Conservation (phyloP, 257 asterid species). For the Plectranthus barbatus region DNA sequence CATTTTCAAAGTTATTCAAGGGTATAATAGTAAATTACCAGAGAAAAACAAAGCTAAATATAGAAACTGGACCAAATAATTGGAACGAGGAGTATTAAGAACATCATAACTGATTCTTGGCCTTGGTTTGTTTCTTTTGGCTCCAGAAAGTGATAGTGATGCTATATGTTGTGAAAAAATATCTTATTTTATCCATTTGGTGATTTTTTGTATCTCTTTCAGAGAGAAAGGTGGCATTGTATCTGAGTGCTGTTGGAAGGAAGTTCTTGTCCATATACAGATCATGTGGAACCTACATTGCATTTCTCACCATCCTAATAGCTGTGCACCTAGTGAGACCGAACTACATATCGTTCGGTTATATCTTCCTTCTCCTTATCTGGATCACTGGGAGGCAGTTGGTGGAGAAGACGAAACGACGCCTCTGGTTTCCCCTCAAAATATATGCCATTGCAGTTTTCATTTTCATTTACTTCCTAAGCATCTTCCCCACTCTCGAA, state of each 20-base stretch:
- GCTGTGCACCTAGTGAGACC: slow-evolving; percentile 85
- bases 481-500: slow-evolving; percentile 80
- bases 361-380: slow-evolving; percentile 82
- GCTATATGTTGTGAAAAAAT: too few species aligned
- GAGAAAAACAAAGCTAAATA: too few species aligned
- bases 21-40: too few species aligned
- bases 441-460: slow-evolving; percentile 68
- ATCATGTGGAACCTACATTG: slow-evolving; percentile 90
- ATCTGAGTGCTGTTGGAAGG: slow-evolving; percentile 83
- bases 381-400: slow-evolving; percentile 96
- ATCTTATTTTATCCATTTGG: neutral
- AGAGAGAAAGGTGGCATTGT: slow-evolving; percentile 87
- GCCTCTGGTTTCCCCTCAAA: slow-evolving; percentile 95
- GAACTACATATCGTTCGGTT: slow-evolving; percentile 80
- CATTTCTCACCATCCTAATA: slow-evolving; percentile 81
- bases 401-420: slow-evolving; percentile 73
- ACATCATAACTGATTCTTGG: too few species aligned
- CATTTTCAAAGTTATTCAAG: too few species aligned
- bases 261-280: slow-evolving; percentile 75
- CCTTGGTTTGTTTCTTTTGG: too few species aligned
- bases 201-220: slow-evolving; percentile 31
- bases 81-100: too few species aligned
- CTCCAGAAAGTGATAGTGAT: too few species aligned
- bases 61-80: too few species aligned
- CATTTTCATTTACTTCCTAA: slow-evolving; percentile 58